A percentile compares a stretch with the other conserved stretches of the same genome.
Evolutionary conservation across 2,329 filamentous ascomycete genomes (phyloP).

Genomic region (Venturia oleaginea): DNA sequence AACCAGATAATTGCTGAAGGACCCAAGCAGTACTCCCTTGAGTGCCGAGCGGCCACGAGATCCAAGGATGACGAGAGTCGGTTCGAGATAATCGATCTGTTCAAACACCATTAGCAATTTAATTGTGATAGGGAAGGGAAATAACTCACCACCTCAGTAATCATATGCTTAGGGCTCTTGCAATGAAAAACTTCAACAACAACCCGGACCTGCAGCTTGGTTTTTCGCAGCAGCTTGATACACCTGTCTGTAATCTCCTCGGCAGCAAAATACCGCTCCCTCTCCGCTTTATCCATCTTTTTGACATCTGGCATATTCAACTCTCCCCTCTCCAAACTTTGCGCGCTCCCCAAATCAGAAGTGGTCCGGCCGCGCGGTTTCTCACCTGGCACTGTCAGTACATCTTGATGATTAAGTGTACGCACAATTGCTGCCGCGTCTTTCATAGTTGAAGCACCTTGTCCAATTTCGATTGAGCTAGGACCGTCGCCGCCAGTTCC

Average conservation of each 20-base stretch:
- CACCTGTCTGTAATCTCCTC: slow-evolving; percentile 76
- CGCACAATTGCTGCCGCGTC: slow-evolving; percentile 67
- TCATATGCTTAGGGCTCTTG: slow-evolving; percentile 93
- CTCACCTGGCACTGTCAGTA: slow-evolving; percentile 14
- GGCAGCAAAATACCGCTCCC: slow-evolving; percentile 73
- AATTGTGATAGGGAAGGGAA: slow-evolving; percentile 4
- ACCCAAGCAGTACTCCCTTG: slow-evolving; percentile 90
- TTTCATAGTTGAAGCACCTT: slow-evolving; percentile 65
- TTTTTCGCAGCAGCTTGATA: slow-evolving; percentile 80
- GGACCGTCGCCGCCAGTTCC: slow-evolving; percentile 39
- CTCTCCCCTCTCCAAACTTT: not conserved
- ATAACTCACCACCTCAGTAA: slow-evolving; percentile 70
- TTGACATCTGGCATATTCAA: slow-evolving; percentile 22
- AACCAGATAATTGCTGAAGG: slow-evolving; percentile 94
- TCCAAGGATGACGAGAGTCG: slow-evolving; percentile 86
- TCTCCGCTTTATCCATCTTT: slow-evolving; percentile 49
- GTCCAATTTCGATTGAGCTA: slow-evolving; percentile 48
- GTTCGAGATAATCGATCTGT: slow-evolving; percentile 78
- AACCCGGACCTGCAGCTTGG: slow-evolving; percentile 80
- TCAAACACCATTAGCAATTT: slow-evolving; percentile 11
- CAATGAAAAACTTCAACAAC: slow-evolving; percentile 96
- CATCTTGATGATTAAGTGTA: slow-evolving; percentile 42
- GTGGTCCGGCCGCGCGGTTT: slow-evolving; percentile 22
- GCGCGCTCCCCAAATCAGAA: slow-evolving; percentile 18
- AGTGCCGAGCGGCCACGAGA: slow-evolving; percentile 84